These are phyloP conservation scores for Lagenidium sp. DNA, from an alignment of 352 stramenopile species.

Conservation along the genomic window DNA sequence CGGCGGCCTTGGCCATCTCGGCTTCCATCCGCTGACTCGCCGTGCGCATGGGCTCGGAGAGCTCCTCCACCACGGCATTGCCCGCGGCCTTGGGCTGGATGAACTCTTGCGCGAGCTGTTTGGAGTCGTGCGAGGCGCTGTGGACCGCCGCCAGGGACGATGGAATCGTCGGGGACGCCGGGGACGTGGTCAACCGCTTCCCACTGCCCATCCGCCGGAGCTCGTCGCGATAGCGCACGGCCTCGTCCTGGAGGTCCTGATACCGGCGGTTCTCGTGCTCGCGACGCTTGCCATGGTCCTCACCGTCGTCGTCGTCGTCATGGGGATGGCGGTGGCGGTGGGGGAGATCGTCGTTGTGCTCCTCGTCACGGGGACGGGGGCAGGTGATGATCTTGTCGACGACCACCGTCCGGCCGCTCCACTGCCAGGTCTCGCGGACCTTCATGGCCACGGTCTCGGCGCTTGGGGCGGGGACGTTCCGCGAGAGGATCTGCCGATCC, in stretches of 20 bases:
- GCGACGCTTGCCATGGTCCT: constrained; percentile 2
- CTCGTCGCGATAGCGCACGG: constrained; percentile 7
- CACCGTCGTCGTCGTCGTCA: background rate
- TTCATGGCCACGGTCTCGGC: constrained; percentile 33
- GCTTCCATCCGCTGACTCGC: constrained; percentile 12
- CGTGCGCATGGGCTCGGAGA: constrained; percentile 9
- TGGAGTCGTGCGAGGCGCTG: constrained; percentile 11
- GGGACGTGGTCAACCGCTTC: background rate
- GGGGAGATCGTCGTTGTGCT: constrained; percentile 1
- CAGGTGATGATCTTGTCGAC: constrained; percentile 55
- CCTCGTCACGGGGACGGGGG: constrained; percentile 7
- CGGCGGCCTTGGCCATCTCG: constrained; percentile 10
- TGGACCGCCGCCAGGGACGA: constrained; percentile 1
- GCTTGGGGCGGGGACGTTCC: constrained; percentile 15
- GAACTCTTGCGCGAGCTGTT: constrained; percentile 13
- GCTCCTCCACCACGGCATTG: constrained; percentile 3
- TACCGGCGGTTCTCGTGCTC: constrained; percentile 4
- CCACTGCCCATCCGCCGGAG: constrained; percentile 1
- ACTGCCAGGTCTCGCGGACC: constrained; percentile 53
- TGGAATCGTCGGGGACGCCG: background rate
- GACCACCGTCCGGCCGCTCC: constrained; percentile 46
- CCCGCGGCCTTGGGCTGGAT: constrained; percentile 8
- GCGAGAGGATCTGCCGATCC: constrained; percentile 44
- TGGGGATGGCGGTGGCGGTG: background rate
- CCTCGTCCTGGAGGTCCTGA: constrained; percentile 11